Conservation (phyloP, 148 eudicot species). For the Rhododendron griersonianum region DNA sequence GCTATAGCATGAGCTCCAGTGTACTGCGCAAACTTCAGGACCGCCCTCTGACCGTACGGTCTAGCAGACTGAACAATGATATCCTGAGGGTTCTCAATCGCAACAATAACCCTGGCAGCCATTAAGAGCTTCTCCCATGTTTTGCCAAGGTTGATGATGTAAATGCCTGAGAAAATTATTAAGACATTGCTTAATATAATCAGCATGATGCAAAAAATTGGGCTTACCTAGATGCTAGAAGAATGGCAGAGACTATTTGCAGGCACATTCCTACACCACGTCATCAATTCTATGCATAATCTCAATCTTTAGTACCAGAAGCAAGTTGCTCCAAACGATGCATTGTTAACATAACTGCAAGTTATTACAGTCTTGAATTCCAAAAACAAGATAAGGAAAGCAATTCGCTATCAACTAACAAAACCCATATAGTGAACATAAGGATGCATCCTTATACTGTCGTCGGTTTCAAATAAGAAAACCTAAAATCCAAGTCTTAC, state of each 20-base stretch:
- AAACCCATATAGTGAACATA: not conserved
- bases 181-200: not conserved
- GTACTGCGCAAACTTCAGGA: slow-evolving; percentile 12
- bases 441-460: not conserved
- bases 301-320: not conserved
- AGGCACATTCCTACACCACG: not conserved
- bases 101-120: slow-evolving; percentile 14
- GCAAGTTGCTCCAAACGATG: not conserved
- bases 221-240: too few relatives aligned
- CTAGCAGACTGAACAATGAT: slow-evolving; percentile 8
- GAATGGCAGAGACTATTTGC: not conserved
- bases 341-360: too few relatives aligned
- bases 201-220: not conserved
- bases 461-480: not conserved
- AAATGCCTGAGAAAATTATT: not conserved
- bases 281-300: not conserved
- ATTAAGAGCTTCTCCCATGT: slow-evolving; percentile 10
- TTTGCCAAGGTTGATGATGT: slow-evolving; percentile 12
- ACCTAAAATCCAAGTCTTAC: not conserved
- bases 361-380: not conserved
- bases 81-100: slow-evolving; percentile 10
- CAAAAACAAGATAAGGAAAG: not conserved
- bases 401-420: not conserved
- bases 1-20: slow-evolving; percentile 12
- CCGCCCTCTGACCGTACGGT: not conserved